Base-by-base conservation (phyloP, 1,139 yeast species). In the Zygosaccharomyces pseudobailii region DNA sequence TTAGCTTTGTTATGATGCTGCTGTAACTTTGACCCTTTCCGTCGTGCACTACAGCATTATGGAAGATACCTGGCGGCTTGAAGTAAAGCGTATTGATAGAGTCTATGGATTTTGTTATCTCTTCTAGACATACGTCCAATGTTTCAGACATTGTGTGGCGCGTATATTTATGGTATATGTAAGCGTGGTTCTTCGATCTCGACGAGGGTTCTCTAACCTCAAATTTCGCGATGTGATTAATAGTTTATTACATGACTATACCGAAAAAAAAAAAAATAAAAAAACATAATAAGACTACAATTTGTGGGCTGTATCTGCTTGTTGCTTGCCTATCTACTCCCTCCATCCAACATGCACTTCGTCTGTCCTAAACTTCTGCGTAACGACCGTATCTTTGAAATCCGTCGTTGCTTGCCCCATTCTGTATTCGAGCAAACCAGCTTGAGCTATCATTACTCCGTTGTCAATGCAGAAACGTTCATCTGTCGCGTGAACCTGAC, bases 391-490 rank as follows among this genome's bases (percentile, higher is more conserved):
- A 49, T 87, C 80, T 39, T 72, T 66, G 43, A 90, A 59, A 7
- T 73, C 75, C 36, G 71, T 75, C 1, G 80, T 79, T 8, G 63
- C 59, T 51, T 79, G 82, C 0, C 97, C 97, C 74, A 84, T 87
- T 61, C 97, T 75, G 63, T 83, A 89, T 45, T 87, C 87, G 53
- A 92, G 68, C 44, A 92, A 71, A 0, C 99, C 99, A 0, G 98
- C 97, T 65, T 92, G 99, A 1, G 98, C 98, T 62, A 92, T 92
- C 99, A 92, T 92, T 42, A 92, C 92, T 8, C 98, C 97, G 62
- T 92, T 92, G 65, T 92, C 98, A 45, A 92, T 92, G 69, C 97
- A 92, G 64, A 92, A 92, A 52, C 98, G 71, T 63, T 92, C 97
- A 66, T 92, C 99, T 0, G 98, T 94, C 10, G 99, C 97, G 65